Base-by-base conservation (phyloP, 1,284 basidiomycete species). In the Sporisorium exsertum region DNA sequence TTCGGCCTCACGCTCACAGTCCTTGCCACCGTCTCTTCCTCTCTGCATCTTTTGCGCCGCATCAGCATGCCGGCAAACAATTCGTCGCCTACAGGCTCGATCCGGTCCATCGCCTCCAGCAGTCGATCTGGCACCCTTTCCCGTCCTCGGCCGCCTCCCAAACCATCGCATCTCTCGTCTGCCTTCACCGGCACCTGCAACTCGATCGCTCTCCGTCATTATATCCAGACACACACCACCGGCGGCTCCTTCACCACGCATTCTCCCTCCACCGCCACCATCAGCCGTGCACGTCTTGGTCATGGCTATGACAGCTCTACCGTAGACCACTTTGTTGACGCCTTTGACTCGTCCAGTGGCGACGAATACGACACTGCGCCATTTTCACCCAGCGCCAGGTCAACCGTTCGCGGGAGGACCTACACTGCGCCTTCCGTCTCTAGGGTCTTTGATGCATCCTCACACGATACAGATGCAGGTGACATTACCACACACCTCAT, bases 171-270 rank as follows among this genome's bases (percentile, higher is more conserved):
- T 60, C 73, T 81, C 40, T 78, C 78, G 0, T 72, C 69, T 7
- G 70, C 79, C 5, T 65, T 75, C 46, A 81, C 79, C 9, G 79
- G 79, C 40, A 81, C 79, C 12, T 76, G 78, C 65, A 73, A 77
- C 43, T 81, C 78, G 20, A 77, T 72, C n/a, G 71, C 79, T n/a
- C 63, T 81, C 3, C 68, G 66, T 9, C 62, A 72, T 37, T 81
- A 79, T 27, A 79, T 81, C 18, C 73, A 74, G 8, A 65, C 66
- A 2, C 79, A 81, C 26, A 69, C 58, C 20, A 80, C 77, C 8
- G 68, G 70, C 33, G 72, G 67, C 12, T 76, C 75, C 12, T 67
- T 73, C 50, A 64, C 70, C 33, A 59, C 62, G 0, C 63, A 63
- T 22, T 60, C 57, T 1, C 60, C 70, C 5, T 58, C 64, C 22